phyloP scores from a whole-genome alignment of 2,329 filamentous ascomycete genomes.

The Paecilomyces niveus region DNA sequence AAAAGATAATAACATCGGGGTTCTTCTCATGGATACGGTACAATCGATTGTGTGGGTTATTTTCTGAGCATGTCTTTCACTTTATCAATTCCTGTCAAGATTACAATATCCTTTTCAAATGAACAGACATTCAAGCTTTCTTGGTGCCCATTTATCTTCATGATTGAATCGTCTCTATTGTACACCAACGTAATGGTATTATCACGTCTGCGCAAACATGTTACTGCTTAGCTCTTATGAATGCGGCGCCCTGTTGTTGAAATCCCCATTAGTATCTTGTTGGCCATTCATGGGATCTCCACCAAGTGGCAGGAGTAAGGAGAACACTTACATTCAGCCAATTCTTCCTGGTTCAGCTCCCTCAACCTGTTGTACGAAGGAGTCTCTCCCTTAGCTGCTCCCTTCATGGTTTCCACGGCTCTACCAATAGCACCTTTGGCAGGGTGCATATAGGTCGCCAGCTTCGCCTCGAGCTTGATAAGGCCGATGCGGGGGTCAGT shows the following conservation, averaged over 20 bases:
- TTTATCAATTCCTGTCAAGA: neutral
- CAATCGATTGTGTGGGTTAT: neutral
- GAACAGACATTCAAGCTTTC: neutral
- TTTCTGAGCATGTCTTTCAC: neutral
- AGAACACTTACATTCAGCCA: constrained; percentile 48
- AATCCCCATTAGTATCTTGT: constrained; percentile 1
- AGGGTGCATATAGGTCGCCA: constrained; percentile 64
- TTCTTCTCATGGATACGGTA: neutral
- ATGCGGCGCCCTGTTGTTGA: constrained; percentile 21
- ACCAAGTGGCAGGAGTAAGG: neutral
- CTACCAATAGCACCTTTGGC: constrained; percentile 58
- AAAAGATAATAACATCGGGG: neutral
- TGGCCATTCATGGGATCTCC: neutral
- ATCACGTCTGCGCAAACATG: neutral
- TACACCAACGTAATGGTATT: neutral
- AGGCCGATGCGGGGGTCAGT: constrained; percentile 76
- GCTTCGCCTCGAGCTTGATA: constrained; percentile 67
- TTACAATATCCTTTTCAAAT: neutral
- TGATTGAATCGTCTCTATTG: neutral
- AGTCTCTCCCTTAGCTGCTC: constrained; percentile 62
- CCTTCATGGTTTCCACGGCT: constrained; percentile 66
- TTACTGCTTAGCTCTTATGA: constrained; percentile 9
- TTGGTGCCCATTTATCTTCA: neutral
- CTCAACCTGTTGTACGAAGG: constrained; percentile 69
- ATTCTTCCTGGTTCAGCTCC: constrained; percentile 61